Percentiles rank a stretch among this genome's conserved stretches.
Evolutionary conservation across 2,329 filamentous ascomycete genomes (phyloP).

Genomic region (Mycosphaerella sp.): DNA sequence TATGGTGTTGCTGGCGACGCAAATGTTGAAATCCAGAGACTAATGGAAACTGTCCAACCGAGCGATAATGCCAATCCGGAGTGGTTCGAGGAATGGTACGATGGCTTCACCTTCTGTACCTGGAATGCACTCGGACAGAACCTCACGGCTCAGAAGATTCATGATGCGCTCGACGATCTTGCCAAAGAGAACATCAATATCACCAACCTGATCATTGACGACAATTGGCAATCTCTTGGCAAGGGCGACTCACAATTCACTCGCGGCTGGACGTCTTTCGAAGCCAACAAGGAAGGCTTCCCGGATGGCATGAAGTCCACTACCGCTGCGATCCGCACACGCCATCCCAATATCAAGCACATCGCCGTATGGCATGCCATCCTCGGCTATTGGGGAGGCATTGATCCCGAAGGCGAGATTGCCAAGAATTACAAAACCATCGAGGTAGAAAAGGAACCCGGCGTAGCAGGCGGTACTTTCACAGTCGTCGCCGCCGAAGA

Average conservation of each 20-base stretch:
- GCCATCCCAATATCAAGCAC: constrained; percentile 66
- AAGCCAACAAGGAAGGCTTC: constrained; percentile 74
- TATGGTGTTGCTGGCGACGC: constrained; percentile 39
- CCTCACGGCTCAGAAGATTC: constrained; percentile 72
- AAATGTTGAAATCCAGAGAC: constrained; percentile 17
- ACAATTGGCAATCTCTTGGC: constrained; percentile 85
- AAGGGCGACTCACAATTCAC: constrained; percentile 48
- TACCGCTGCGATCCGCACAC: constrained; percentile 59
- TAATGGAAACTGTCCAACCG: constrained; percentile 41
- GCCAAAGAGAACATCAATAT: constrained; percentile 66
- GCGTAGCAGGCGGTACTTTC: constrained; percentile 59
- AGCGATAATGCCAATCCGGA: constrained; percentile 45
- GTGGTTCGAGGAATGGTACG: constrained; percentile 67
- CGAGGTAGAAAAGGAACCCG: constrained; percentile 49
- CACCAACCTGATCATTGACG: constrained; percentile 86
- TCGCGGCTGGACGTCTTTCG: constrained; percentile 69
- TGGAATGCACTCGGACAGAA: constrained; percentile 90
- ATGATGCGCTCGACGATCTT: constrained; percentile 66
- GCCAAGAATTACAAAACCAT: constrained; percentile 71
- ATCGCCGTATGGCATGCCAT: constrained; percentile 94
- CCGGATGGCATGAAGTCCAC: constrained; percentile 70
- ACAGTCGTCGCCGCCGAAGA: constrained; percentile 69
- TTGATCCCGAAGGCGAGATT: constrained; percentile 67
- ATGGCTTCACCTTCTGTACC: constrained; percentile 89
- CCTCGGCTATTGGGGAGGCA: constrained; percentile 82